These are phyloP conservation scores for Arachnopeziza araneosa DNA, from an alignment of 2,329 filamentous ascomycete genomes.

Conservation along the genomic window DNA sequence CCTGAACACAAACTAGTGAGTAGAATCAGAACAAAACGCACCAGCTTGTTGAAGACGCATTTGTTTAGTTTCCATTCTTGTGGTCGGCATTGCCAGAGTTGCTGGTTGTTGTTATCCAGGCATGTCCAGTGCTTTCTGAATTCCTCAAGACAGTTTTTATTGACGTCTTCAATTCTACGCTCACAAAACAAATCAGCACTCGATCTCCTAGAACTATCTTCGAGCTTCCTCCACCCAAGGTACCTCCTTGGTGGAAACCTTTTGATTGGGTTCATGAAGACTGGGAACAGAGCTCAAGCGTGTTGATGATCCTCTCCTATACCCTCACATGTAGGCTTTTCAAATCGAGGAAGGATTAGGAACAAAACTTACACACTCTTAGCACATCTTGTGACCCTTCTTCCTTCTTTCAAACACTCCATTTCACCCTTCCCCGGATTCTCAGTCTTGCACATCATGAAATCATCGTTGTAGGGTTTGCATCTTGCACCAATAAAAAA, in stretches of 20 bases:
- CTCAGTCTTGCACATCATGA: slow-evolving; percentile 99
- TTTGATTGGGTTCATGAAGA: not conserved
- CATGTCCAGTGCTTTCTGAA: slow-evolving; percentile 95
- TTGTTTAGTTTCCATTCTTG: slow-evolving; percentile 86
- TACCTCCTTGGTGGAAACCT: not conserved
- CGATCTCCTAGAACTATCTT: not conserved
- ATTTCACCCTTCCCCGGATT: slow-evolving; percentile 85
- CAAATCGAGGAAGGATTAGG: not conserved
- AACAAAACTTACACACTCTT: slow-evolving; percentile 77
- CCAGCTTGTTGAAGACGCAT: slow-evolving; percentile 94
- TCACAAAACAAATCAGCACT: not conserved
- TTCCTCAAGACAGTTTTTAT: slow-evolving; percentile 85
- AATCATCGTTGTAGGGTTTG: slow-evolving; percentile 95
- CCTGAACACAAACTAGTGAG: not conserved
- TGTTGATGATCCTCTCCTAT: not conserved
- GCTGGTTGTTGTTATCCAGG: slow-evolving; percentile 95
- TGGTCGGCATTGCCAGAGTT: slow-evolving; percentile 90
- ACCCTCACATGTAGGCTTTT: not conserved
- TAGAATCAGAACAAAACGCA: slow-evolving; percentile 42
- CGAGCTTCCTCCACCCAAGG: not conserved
- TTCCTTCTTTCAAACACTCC: slow-evolving; percentile 92
- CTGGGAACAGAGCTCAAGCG: not conserved
- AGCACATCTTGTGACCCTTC: slow-evolving; percentile 94
- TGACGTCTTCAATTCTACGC: slow-evolving; percentile 82
- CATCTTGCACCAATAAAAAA: slow-evolving; percentile 98